These are phyloP conservation scores for Polygonum aviculare DNA, from an alignment of 148 eudicot species.

Conservation along the genomic window DNA sequence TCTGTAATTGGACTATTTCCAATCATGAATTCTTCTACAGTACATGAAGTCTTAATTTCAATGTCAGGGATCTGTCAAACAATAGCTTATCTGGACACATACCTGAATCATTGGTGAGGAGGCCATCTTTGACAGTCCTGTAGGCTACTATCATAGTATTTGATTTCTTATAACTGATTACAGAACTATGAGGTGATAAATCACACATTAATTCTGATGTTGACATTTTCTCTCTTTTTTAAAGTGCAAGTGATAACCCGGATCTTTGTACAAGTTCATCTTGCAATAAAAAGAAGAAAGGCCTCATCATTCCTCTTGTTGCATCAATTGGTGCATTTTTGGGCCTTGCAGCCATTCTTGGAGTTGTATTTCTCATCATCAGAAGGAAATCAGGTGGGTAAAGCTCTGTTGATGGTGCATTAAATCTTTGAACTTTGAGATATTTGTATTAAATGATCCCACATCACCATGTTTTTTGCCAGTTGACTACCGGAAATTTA, in stretches of 20 bases:
- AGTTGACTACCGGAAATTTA: slow-evolving; percentile 4
- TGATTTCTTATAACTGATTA: not conserved
- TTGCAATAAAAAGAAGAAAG: not conserved
- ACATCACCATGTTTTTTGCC: not conserved
- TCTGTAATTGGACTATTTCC: not conserved
- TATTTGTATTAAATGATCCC: not conserved
- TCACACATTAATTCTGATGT: not conserved
- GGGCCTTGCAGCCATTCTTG: slow-evolving; percentile 4
- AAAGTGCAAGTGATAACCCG: not conserved
- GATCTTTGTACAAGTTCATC: slow-evolving; percentile 7
- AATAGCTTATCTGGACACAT: slow-evolving; percentile 7
- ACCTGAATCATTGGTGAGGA: not conserved
- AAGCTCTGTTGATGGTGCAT: not conserved
- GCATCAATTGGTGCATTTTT: slow-evolving; percentile 4
- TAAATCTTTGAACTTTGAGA: not conserved
- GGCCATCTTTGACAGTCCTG: slow-evolving; percentile 5
- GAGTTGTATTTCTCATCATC: not conserved
- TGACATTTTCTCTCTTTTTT: not conserved
- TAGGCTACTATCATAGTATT: not conserved
- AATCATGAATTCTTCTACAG: not conserved
- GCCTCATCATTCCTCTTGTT: not conserved
- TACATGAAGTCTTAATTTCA: not conserved
- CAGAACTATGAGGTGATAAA: not conserved
- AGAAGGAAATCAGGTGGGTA: slow-evolving; percentile 5
- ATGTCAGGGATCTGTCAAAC: slow-evolving; percentile 11